Base-by-base conservation (phyloP, 306 rosid species). In the Lathyrus aphaca region DNA sequence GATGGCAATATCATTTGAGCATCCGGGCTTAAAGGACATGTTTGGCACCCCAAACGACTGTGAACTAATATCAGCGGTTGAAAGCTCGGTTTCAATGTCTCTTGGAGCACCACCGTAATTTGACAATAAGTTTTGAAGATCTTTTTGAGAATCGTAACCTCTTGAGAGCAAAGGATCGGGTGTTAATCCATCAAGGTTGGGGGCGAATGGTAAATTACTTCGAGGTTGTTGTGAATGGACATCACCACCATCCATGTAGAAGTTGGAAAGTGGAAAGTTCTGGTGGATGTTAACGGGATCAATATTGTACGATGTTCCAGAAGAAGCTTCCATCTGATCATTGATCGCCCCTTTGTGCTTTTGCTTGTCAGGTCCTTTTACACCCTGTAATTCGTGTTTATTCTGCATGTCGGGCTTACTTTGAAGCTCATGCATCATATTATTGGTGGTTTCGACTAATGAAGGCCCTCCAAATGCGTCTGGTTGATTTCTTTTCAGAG, bases 121-220 rank as follows among this genome's bases (percentile, higher is more conserved):
- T 21, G 97, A 80, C 69, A 93, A 88, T 71, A 93, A 82, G 82
- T 93, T 93, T 58, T 93, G 98, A 77, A 92, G 89, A 81, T 92
- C 98, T 56, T 92, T 92, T 37, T 86, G 96, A 71, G 97, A 88
- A 83, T 93, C 98, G 25, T 85, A 90, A 19, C 88, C 96, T 75
- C 98, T 86, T 44, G 98, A 90, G 75, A 90, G 81, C 74, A 90
- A 78, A 71, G 96, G 87, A 78, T 93, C 98, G 3, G 97, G 96
- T 16, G 91, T 48, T 85, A 88, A 68, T 46, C 90, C 97, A 66
- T 93, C 96, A 56, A 93, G 77, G 75, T 82, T 85, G 58, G 88
- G 44, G 45, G 87, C 44, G 79, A 88, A 86, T 17, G 98, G 86
- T 50, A 86, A 74, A 73, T 73, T 88, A 81, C 69, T 82, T 58